Evolutionary conservation across 257 asterid species (phyloP).

Genomic region (Cynanchum wilfordii): DNA sequence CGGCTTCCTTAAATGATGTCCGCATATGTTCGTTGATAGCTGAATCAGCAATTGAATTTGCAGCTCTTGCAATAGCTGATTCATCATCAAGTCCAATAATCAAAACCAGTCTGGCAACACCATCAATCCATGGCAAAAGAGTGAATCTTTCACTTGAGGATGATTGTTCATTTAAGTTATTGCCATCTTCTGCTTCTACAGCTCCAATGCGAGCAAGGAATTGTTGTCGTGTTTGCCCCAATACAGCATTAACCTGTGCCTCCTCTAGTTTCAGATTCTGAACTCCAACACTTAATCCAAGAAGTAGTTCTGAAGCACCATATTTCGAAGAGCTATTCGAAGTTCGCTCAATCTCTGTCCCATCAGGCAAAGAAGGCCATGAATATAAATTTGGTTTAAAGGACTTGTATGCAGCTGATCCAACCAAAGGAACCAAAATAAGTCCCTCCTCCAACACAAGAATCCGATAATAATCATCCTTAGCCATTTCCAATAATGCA

Average conservation of each 20-base stretch:
- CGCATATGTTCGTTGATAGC: slow-evolving; percentile 72
- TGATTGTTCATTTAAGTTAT: slow-evolving; percentile 24
- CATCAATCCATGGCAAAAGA: slow-evolving; percentile 68
- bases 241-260: slow-evolving; percentile 56
- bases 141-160: slow-evolving; percentile 42
- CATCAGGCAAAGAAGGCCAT: slow-evolving; percentile 93
- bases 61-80: slow-evolving; percentile 66
- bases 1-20: slow-evolving; percentile 64
- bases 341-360: slow-evolving; percentile 52
- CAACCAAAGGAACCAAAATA: slow-evolving; percentile 72
- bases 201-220: slow-evolving; percentile 90
- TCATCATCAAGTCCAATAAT: slow-evolving; percentile 88
- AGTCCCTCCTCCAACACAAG: slow-evolving; percentile 83
- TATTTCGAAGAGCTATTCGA: slow-evolving; percentile 57
- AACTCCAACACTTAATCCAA: slow-evolving; percentile 53
- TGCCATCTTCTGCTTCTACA: slow-evolving; percentile 58
- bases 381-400: slow-evolving; percentile 61
- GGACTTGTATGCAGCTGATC: slow-evolving; percentile 66
- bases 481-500: slow-evolving; percentile 66
- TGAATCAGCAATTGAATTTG: slow-evolving; percentile 70
- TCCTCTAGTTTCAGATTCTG: slow-evolving; percentile 47
- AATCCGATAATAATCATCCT: slow-evolving; percentile 60
- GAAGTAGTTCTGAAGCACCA: slow-evolving; percentile 70
- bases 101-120: slow-evolving; percentile 79
- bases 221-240: slow-evolving; percentile 65